A percentile compares a stretch with the other conserved stretches of the same genome.
These are phyloP conservation scores for Tolypocladium ovalisporum DNA, from an alignment of 2,329 filamentous ascomycete genomes.

Conservation along the genomic window DNA sequence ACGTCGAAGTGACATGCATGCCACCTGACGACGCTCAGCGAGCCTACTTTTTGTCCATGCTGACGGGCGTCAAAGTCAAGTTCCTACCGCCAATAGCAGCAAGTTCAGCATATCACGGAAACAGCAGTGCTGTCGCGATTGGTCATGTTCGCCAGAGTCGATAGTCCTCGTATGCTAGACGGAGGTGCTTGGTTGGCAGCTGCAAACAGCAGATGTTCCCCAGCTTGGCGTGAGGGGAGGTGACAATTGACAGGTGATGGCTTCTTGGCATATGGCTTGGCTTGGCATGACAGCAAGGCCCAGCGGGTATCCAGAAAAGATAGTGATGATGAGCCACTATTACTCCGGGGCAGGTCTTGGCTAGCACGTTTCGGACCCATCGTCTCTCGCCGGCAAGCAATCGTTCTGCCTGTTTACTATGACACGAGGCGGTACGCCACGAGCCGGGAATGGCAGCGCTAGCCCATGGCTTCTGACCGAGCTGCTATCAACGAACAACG, in stretches of 20 bases:
- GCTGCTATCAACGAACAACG: neutral
- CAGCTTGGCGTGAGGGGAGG: neutral
- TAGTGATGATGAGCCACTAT: neutral
- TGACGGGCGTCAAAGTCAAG: constrained; percentile 32
- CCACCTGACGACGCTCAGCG: constrained; percentile 26
- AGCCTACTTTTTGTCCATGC: constrained; percentile 42
- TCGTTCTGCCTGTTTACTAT: neutral
- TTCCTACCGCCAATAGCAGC: constrained; percentile 16
- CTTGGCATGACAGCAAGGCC: no score
- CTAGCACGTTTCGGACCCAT: neutral
- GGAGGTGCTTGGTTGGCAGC: neutral
- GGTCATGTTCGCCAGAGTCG: neutral
- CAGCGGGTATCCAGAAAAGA: neutral
- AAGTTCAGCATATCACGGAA: neutral
- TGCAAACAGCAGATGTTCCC: no score
- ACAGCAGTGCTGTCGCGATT: neutral
- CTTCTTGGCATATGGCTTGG: neutral
- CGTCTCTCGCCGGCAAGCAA: neutral
- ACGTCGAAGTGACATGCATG: constrained; percentile 24
- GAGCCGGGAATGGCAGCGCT: neutral
- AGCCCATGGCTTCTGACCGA: neutral
- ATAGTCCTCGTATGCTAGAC: neutral
- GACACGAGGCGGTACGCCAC: neutral
- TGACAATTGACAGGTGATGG: neutral
- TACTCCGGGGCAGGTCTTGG: neutral